Evolutionary conservation across 2,329 filamentous ascomycete genomes (phyloP).

Genomic region (Lachnellula willkommii): DNA sequence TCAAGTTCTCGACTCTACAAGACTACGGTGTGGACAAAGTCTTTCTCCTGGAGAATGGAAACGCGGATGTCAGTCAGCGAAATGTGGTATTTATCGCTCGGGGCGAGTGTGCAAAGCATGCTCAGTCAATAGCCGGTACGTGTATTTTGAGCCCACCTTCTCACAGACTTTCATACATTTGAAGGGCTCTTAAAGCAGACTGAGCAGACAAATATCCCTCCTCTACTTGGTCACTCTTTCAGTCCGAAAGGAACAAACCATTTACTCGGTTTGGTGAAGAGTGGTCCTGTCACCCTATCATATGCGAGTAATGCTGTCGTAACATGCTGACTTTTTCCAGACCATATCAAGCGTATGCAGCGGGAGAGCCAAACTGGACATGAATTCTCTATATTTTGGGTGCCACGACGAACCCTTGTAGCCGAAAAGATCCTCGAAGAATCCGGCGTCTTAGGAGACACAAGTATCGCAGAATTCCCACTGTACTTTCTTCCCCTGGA

Average conservation of each 20-base stretch:
- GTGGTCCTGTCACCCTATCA: slow-evolving; percentile 33
- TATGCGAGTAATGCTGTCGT: slow-evolving; percentile 46
- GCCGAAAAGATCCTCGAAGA: slow-evolving; percentile 90
- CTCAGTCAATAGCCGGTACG: slow-evolving; percentile 81
- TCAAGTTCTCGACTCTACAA: slow-evolving; percentile 91
- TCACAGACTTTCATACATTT: background rate
- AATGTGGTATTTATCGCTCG: slow-evolving; percentile 93
- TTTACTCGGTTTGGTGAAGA: slow-evolving; percentile 36
- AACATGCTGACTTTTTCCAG: slow-evolving; percentile 58
- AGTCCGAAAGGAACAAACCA: slow-evolving; percentile 44
- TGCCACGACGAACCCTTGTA: slow-evolving; percentile 83
- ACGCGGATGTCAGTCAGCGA: slow-evolving; percentile 87
- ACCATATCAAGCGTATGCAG: slow-evolving; percentile 85
- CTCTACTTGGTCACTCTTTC: slow-evolving; percentile 53
- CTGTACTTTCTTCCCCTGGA: slow-evolving; percentile 89
- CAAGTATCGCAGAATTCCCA: slow-evolving; percentile 80
- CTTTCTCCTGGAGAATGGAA: slow-evolving; percentile 93
- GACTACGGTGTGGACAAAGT: slow-evolving; percentile 98
- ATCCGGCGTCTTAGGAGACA: slow-evolving; percentile 85
- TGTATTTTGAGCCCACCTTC: slow-evolving; percentile 17
- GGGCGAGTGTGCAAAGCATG: slow-evolving; percentile 80
- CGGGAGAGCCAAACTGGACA: slow-evolving; percentile 84
- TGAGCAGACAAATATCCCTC: slow-evolving; percentile 46
- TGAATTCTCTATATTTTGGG: slow-evolving; percentile 96
- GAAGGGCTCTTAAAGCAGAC: slow-evolving; percentile 56